phyloP scores from a whole-genome alignment of 768 basidiomycete genomes.

The Boletellus ananiceps region DNA sequence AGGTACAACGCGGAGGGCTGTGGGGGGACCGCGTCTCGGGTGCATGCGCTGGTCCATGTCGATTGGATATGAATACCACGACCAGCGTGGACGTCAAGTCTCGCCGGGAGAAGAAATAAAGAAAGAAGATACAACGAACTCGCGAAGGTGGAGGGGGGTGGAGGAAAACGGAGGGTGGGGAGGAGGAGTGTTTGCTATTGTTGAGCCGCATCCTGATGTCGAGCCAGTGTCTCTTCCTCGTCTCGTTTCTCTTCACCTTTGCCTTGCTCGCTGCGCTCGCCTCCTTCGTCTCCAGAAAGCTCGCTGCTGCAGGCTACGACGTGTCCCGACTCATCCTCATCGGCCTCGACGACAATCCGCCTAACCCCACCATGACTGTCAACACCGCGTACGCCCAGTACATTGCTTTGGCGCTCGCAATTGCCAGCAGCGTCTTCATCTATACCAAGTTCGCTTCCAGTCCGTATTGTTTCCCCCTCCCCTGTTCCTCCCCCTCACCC shows the following conservation, averaged over 20 bases:
- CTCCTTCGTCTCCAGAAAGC: constrained; percentile 38
- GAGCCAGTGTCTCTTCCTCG: constrained; percentile 49
- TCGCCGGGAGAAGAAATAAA: constrained; percentile 15
- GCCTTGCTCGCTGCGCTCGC: constrained; percentile 42
- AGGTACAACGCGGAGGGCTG: constrained; percentile 56
- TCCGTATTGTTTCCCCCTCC: constrained; percentile 27
- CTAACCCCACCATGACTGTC: constrained; percentile 12
- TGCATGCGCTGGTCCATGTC: constrained; percentile 32
- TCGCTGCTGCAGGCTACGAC: constrained; percentile 54
- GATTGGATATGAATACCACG: constrained; percentile 31
- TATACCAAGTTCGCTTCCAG: constrained; percentile 48
- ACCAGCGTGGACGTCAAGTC: constrained; percentile 31
- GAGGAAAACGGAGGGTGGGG: background rate
- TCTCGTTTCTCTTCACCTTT: constrained; percentile 48
- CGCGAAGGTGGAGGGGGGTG: background rate
- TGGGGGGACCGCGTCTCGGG: constrained; percentile 50
- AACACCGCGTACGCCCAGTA: constrained; percentile 36
- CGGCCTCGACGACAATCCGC: constrained; percentile 36
- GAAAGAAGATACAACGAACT: background rate
- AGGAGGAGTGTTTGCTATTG: constrained; percentile 10
- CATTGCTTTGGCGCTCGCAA: constrained; percentile 47
- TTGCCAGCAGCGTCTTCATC: constrained; percentile 47
- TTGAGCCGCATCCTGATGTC: background rate
- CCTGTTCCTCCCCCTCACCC: background rate
- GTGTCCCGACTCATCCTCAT: constrained; percentile 57